Base-by-base conservation (phyloP, 2,329 filamentous ascomycete species). In the Colletotrichum australisinense region DNA sequence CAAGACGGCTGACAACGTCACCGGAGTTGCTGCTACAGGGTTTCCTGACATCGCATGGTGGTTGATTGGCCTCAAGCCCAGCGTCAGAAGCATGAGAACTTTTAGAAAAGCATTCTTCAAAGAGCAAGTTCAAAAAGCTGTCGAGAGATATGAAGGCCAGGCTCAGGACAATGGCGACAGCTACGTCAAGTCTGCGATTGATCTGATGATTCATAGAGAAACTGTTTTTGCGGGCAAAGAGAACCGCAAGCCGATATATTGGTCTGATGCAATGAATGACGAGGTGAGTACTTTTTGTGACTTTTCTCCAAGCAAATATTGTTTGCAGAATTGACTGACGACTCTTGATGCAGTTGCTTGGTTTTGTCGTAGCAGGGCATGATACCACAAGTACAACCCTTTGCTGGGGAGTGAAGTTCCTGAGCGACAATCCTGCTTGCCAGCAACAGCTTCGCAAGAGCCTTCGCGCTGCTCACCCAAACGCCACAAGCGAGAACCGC, bases 341-440 rank as follows among this genome's bases (percentile, higher is more conserved):
- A 46, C 8, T 8, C n/a, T n/a, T n/a, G 8, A n/a, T n/a, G 3
- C 1, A 78, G 77, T 26, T 78, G 16, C 71, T 81, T 8, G 79
- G 79, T 5, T 80, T 78, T 49, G 73, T 81, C 16, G 72, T 79
- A 4, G 79, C 72, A 1, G 80, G 79, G 5, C 78, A 81, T 59
- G 79, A 81, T 24, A 79, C 78, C 6, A 78, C 77, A 4, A 77
- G 78, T 28, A 77, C 79, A 2, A 75, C 76, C 7, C 57, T 80
- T 14, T 76, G 76, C 1, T 81, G 79, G 79, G 79, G 77, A 73
- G 69, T 79, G 4, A 81, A 73, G 26, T 49, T 57, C 26, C 76
- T 19, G 49, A 64, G 69, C 4, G 65, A 69, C 42, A 46, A 46
- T 3, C 42, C 42, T 46, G 19, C 42, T 46, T 46, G 19, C 7